Base-by-base conservation (phyloP, 2,329 filamentous ascomycete species). In the Penicillium aurantiogriseum region DNA sequence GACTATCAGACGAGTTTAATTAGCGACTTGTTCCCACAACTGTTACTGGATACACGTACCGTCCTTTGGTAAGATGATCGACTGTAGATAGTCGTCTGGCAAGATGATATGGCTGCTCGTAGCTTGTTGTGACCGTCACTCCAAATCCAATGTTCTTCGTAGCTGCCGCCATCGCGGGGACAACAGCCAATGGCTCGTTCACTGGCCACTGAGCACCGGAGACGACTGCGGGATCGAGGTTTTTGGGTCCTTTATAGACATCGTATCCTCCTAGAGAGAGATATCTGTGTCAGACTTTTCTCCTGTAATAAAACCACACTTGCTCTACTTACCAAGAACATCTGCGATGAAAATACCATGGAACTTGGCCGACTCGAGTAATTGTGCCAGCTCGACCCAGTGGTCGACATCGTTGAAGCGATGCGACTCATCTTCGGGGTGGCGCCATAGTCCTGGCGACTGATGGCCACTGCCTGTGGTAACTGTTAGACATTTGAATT, bases 191-290 rank as follows among this genome's bases (percentile, higher is more conserved):
- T 0, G 87, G 87, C 68, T 90, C 87, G 58, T 88, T 88, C n/a
- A 89, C 84, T 0, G 87, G 87, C 81, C 85, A 89, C 70, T 90
- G 87, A 0, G 86, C 85, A 1, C 85, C 87, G 0, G 85, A 83
- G 0, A 79, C 70, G 48, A 88, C 81, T 0, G 85, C 84, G 0
- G 86, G 82, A 3, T 82, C 80, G 3, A 89, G 77, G 58, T 83
- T 86, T 4, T 77, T 72, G 0, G 83, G 83, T 0, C 85, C 82
- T 58, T 85, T 84, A 72, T 88, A 90, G 5, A 89, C 85, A 74
- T 90, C 87, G 67, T 89, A 89, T 6, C 85, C 85, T 4, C 84
- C 85, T 72, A 56, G 25, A 67, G 9, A 33, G 2, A 13, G 17
- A 4, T 13, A 0, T 19, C 11, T 33, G 21, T 29, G 5, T 62